These are phyloP conservation scores for Tripterygium wilfordii DNA, from an alignment of 177 flowering plant genomes.

Conservation along the genomic window DNA sequence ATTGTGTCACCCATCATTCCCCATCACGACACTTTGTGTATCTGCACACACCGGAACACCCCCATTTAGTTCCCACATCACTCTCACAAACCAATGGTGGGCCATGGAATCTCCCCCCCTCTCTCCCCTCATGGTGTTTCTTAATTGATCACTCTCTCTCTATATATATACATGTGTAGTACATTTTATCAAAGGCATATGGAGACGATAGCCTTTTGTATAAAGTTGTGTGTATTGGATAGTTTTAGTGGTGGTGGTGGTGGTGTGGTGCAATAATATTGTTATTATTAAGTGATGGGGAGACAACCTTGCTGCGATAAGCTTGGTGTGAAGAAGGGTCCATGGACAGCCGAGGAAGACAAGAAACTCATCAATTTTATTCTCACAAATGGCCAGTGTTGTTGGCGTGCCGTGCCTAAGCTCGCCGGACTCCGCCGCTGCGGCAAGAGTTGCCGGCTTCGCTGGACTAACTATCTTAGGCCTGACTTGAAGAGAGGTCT, in stretches of 20 bases:
- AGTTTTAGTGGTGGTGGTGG: conserved; percentile 15
- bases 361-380: conserved; percentile 91
- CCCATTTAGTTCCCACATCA: conserved; percentile 40
- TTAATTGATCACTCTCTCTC: background rate
- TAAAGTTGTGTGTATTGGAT: conserved; percentile 43
- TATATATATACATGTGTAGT: background rate
- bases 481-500: conserved; percentile 90
- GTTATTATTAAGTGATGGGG: conserved; percentile 45
- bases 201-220: conserved; percentile 17
- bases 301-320: conserved; percentile 97
- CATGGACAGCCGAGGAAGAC: conserved; percentile 97
- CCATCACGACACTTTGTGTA: conserved; percentile 5
- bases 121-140: background rate
- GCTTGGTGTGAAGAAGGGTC: conserved; percentile 91
- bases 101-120: conserved; percentile 11
- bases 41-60: conserved; percentile 24
- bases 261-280: conserved; percentile 18
- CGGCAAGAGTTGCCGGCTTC: conserved; percentile 89
- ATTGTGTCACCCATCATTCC: too few relatives aligned
- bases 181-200: too few relatives aligned
- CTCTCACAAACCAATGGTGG: conserved; percentile 39
- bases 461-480: conserved; percentile 92
- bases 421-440: conserved; percentile 90
- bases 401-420: conserved; percentile 95
- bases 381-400: conserved; percentile 86